Evolutionary conservation across 108 stramenopile species (phyloP).

Genomic region (Cafeteria roenbergensis): DNA sequence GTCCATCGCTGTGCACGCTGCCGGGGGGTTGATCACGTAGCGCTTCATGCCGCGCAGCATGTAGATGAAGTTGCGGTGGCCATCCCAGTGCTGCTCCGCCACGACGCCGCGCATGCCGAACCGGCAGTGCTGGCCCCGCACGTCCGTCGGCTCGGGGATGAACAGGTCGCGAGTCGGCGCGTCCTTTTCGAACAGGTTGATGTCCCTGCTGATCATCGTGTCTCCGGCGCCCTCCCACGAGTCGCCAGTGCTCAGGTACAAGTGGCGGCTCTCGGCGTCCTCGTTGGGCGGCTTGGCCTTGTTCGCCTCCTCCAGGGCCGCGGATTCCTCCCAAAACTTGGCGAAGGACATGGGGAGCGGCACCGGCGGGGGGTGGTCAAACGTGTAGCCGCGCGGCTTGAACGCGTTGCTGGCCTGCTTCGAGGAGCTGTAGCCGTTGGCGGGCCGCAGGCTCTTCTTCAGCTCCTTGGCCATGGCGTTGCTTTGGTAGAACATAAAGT

Average conservation of each 20-base stretch:
- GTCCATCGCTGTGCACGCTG: conserved; percentile 39
- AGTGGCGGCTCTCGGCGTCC: background rate
- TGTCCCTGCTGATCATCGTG: background rate
- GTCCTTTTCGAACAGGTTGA: background rate
- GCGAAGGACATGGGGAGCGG: background rate
- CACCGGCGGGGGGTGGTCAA: background rate
- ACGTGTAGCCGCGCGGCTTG: background rate
- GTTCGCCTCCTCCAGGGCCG: background rate
- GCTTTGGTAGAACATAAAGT: conserved; percentile 6
- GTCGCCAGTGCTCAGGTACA: background rate
- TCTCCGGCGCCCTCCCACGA: background rate
- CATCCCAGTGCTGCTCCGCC: conserved; percentile 85
- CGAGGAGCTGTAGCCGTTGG: background rate
- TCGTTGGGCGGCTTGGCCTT: background rate
- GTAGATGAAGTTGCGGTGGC: conserved; percentile 72
- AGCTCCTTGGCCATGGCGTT: background rate
- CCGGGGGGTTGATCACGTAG: conserved; percentile 72
- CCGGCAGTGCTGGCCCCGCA: conserved; percentile 73
- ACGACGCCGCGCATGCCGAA: conserved; percentile 57
- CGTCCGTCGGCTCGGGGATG: conserved; percentile 42
- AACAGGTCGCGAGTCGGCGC: conserved; percentile 38
- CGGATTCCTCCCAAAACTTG: background rate
- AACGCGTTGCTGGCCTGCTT: background rate
- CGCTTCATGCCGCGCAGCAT: conserved; percentile 85
- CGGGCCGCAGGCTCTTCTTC: background rate